Evolutionary conservation across 2,329 filamentous ascomycete genomes (phyloP), one percentile per base, ranked within the genome.

Genomic region (Lachnellula occidentalis): DNA sequence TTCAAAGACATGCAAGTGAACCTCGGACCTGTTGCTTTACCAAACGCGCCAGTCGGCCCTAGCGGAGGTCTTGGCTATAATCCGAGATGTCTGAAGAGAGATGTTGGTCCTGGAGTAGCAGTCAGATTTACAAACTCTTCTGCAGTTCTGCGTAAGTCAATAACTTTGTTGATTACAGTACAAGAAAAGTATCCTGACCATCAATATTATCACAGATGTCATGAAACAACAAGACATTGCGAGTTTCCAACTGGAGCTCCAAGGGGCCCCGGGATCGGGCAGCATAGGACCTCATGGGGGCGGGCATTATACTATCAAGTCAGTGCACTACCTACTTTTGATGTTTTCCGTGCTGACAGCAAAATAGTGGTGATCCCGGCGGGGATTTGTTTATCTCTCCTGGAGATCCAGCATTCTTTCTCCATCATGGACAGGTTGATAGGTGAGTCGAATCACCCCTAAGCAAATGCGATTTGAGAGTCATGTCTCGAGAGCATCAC

Each of bases 351-450:
- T 37, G 34, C 34, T 37, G 8, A 47, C 27, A 21, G 5, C 11
- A 8, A n/a, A 14, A 39, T 17, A 46, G 71, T 27, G 76, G 75
- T 39, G 73, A 77, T 57, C 74, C 74, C 4, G 73, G 74, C 31
- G 66, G 69, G 22, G 76, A 77, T 53, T 68, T 73, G 54, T 71
- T 71, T 56, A 69, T 73, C 47, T 73, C 72, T n/a, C 70, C 74
- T 0, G 66, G 72, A 1, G 75, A 77, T 53, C 75, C 75, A 2
- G 73, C 64, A 1, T 77, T 77, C 63, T 76, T 71, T 54, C 61
- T 75, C 12, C 74, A 77, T 55, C 75, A 77, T 50, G 73, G 67
- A 0, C 69, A 73, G 61, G 70, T 77, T 48, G 75, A 77, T 58
- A 27, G 24, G 24, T 27, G 2, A 27, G 4, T 27, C 6, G 24